A percentile compares a stretch with the other conserved stretches of the same genome.
Evolutionary conservation across 2,329 filamentous ascomycete genomes (phyloP).

Genomic region (Scolecobasidium constrictum): DNA sequence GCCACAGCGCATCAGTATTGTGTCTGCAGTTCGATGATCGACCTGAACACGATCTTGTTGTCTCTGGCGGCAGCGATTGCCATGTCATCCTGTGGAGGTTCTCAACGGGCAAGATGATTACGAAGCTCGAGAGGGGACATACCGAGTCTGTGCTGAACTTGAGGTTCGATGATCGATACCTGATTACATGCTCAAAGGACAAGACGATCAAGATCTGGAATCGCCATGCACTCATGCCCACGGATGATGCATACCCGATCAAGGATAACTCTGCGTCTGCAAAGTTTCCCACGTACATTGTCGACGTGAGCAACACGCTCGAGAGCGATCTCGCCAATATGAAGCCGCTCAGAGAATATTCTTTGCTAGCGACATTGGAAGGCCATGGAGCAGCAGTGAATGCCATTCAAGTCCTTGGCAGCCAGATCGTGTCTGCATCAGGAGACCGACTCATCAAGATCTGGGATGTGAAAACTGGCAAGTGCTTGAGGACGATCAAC

Average conservation of each 20-base stretch:
- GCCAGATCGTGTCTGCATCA: slow-evolving; percentile 87
- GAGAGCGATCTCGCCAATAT: slow-evolving; percentile 30
- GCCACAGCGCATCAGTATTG: slow-evolving; percentile 77
- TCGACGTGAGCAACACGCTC: slow-evolving; percentile 34
- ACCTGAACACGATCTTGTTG: slow-evolving; percentile 80
- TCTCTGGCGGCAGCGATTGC: slow-evolving; percentile 88
- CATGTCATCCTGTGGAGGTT: slow-evolving; percentile 88
- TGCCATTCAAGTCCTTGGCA: slow-evolving; percentile 78
- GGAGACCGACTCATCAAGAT: slow-evolving; percentile 90
- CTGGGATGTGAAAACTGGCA: slow-evolving; percentile 78
- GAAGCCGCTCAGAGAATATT: slow-evolving; percentile 56
- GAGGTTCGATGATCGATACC: slow-evolving; percentile 78
- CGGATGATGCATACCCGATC: slow-evolving; percentile 27
- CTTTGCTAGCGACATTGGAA: slow-evolving; percentile 65
- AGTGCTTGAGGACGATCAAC: slow-evolving; percentile 64
- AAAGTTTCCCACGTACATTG: slow-evolving; percentile 42
- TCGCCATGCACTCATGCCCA: slow-evolving; percentile 40
- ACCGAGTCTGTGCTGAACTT: slow-evolving; percentile 87
- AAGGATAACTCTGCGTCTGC: slow-evolving; percentile 26
- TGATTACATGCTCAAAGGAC: slow-evolving; percentile 96
- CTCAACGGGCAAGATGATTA: slow-evolving; percentile 74
- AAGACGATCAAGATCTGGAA: slow-evolving; percentile 97
- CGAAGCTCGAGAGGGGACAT: slow-evolving; percentile 67
- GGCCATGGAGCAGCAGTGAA: slow-evolving; percentile 91
- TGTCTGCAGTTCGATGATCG: slow-evolving; percentile 91